Evolutionary conservation across 495 filamentous ascomycete genomes (phyloP).

Genomic region (Lepraria neglecta): DNA sequence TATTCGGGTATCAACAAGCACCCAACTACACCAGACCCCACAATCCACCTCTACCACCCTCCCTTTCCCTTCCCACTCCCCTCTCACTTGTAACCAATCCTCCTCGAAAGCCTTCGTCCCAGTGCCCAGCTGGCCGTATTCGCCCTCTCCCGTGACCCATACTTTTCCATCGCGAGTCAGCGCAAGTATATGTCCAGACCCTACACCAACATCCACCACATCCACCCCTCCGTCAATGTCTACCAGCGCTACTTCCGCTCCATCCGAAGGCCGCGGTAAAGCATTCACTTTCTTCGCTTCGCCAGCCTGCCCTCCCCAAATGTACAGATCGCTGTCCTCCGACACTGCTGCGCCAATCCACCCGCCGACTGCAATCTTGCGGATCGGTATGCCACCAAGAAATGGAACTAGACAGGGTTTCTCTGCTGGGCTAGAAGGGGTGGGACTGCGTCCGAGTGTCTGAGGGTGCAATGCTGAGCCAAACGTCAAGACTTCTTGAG

Average conservation of each 20-base stretch:
- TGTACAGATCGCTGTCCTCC: slow-evolving; percentile 51
- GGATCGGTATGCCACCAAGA: slow-evolving; percentile 47
- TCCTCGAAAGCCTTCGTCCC: slow-evolving; percentile 10
- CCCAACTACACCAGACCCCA: slow-evolving; percentile 19
- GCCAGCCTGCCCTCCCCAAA: slow-evolving; percentile 49
- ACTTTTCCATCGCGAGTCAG: slow-evolving; percentile 46
- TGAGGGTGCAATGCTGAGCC: slow-evolving; percentile 49
- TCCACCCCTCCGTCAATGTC: slow-evolving; percentile 38
- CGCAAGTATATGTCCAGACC: slow-evolving; percentile 51
- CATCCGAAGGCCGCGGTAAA: slow-evolving; percentile 24
- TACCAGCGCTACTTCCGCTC: slow-evolving; percentile 34
- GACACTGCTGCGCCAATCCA: slow-evolving; percentile 54
- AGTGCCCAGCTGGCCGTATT: slow-evolving; percentile 56
- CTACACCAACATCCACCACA: slow-evolving; percentile 53
- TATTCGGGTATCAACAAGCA: slow-evolving; percentile 13
- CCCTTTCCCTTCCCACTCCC: slow-evolving; percentile 12
- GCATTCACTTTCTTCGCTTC: slow-evolving; percentile 32
- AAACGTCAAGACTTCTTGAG: slow-evolving; percentile 52
- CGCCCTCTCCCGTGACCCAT: slow-evolving; percentile 49
- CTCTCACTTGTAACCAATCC: slow-evolving; percentile 20
- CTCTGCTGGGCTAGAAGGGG: slow-evolving; percentile 10
- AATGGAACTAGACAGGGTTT: slow-evolving; percentile 41
- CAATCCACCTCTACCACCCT: slow-evolving; percentile 15
- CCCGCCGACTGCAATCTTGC: slow-evolving; percentile 49
- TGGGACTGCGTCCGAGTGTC: slow-evolving; percentile 21